Evolutionary conservation across 2,329 filamentous ascomycete genomes (phyloP).

Genomic region (Phyllosticta citribraziliensis): DNA sequence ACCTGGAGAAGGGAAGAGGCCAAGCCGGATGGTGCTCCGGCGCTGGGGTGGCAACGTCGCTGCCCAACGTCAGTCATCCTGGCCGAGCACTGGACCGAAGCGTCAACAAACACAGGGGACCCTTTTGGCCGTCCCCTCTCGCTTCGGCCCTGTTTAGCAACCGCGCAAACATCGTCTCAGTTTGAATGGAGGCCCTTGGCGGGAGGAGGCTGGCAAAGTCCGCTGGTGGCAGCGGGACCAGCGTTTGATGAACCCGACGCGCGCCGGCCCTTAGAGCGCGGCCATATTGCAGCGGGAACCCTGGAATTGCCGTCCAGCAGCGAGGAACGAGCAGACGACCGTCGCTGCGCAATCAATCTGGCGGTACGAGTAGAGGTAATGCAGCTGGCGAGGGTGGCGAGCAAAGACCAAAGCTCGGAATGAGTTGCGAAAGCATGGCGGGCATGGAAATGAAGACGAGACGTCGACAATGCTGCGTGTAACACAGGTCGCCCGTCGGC

Average conservation of each 20-base stretch:
- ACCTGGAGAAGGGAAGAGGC: neutral
- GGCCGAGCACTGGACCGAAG: neutral
- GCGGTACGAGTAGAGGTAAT: neutral
- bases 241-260: neutral
- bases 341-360: neutral
- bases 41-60: neutral
- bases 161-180: neutral
- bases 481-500: neutral
- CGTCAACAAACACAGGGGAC: neutral
- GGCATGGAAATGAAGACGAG: neutral
- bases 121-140: neutral
- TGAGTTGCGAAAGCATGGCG: neutral
- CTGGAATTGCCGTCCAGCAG: neutral
- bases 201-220: neutral
- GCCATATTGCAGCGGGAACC: neutral
- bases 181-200: neutral
- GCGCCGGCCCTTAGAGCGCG: neutral
- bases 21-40: neutral
- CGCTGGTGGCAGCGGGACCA: neutral
- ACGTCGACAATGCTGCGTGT: neutral
- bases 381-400: neutral
- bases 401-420: neutral
- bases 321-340: neutral
- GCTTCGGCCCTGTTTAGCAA: neutral
- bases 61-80: conserved; percentile 5